These are phyloP conservation scores for Sporothrix globosa DNA, from an alignment of 2,329 filamentous ascomycete species.

Conservation along the genomic window DNA sequence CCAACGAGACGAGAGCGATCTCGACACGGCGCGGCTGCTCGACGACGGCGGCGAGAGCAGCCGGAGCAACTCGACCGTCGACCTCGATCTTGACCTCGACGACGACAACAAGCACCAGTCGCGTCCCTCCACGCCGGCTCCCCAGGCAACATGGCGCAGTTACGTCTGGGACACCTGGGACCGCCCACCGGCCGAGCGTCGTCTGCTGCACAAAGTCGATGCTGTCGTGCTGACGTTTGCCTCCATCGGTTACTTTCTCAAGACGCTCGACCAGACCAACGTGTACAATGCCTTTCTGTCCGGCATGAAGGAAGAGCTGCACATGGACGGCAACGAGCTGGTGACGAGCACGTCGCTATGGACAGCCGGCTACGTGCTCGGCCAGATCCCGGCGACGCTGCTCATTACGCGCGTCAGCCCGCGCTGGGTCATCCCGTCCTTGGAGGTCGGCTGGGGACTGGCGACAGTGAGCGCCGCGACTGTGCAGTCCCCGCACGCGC, in stretches of 20 bases:
- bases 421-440: conserved; percentile 42
- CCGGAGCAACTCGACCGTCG: conserved; percentile 14
- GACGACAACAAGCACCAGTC: not conserved
- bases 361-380: conserved; percentile 40
- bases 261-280: conserved; percentile 48
- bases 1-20: conserved; percentile 2
- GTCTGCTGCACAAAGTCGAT: conserved; percentile 44
- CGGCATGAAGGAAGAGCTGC: conserved; percentile 53
- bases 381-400: conserved; percentile 40
- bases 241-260: conserved; percentile 44
- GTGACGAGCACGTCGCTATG: conserved; percentile 44
- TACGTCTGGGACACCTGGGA: conserved; percentile 47
- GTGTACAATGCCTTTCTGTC: conserved; percentile 54
- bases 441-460: conserved; percentile 43
- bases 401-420: conserved; percentile 38
- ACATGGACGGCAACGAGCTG: conserved; percentile 48
- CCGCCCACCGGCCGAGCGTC: conserved; percentile 42
- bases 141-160: conserved; percentile 43
- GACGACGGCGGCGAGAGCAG: not conserved
- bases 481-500: conserved; percentile 39
- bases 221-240: conserved; percentile 45
- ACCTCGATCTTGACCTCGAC: not conserved
- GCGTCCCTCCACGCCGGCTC: not conserved
- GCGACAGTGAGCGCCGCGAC: conserved; percentile 36
- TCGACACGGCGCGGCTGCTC: not conserved